phyloP scores from a whole-genome alignment of 129 eudicot species.

The Chrysanthemum seticuspe region DNA sequence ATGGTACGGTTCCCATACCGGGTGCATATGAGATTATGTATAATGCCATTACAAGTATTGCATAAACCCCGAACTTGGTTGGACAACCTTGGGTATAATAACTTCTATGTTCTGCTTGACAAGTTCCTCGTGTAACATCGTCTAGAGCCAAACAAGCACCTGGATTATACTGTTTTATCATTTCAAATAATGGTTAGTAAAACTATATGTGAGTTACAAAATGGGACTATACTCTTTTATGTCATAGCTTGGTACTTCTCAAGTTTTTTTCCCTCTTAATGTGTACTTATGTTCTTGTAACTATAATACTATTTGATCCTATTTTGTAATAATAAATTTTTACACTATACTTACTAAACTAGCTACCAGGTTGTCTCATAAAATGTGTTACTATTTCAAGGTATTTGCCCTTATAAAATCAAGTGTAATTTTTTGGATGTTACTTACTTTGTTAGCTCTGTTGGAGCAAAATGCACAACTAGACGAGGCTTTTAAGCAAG shows the following conservation, averaged over 20 bases:
- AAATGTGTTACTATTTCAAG: no score
- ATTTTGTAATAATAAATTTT: no score
- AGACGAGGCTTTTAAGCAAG: conserved; percentile 32
- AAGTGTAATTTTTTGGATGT: background rate
- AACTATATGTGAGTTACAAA: background rate
- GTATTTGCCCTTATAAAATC: background rate
- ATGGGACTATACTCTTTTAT: no score
- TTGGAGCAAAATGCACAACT: conserved; percentile 49
- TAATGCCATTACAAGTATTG: conserved; percentile 45
- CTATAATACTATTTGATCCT: no score
- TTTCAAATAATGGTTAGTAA: background rate
- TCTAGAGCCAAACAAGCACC: conserved; percentile 54
- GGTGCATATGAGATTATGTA: conserved; percentile 66
- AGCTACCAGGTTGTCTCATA: no score
- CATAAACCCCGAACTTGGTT: conserved; percentile 45
- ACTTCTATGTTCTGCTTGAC: conserved; percentile 37
- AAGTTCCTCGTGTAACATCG: conserved; percentile 26
- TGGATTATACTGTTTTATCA: conserved; percentile 33
- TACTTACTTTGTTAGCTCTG: conserved; percentile 31
- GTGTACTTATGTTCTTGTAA: no score
- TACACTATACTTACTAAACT: no score
- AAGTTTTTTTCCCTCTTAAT: no score
- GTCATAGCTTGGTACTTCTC: no score
- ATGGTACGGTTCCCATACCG: conserved; percentile 74
- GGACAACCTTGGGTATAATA: conserved; percentile 67